Evolutionary conservation across 2,329 filamentous ascomycete genomes (phyloP).

Genomic region (Chaetomium globosum): DNA sequence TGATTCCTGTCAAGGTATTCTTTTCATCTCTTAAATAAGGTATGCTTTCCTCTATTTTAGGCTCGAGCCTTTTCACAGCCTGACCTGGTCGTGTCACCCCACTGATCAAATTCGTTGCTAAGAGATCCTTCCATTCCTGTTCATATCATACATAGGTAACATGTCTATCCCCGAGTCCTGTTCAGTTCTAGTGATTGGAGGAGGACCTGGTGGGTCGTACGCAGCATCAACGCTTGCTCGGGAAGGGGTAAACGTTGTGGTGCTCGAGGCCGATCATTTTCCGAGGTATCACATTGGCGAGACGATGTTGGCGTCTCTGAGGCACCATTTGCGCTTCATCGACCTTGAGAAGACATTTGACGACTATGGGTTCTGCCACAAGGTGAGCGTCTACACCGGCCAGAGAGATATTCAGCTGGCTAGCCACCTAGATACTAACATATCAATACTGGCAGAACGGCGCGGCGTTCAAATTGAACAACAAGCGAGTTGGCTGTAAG

Average conservation of each 20-base stretch:
- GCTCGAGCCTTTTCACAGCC: no score
- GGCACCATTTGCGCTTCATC: slow-evolving; percentile 50
- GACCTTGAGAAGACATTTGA: slow-evolving; percentile 48
- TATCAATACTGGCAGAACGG: slow-evolving; percentile 39
- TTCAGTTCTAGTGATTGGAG: slow-evolving; percentile 49
- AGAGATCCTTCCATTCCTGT: no score
- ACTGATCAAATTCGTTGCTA: no score
- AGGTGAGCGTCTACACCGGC: neutral
- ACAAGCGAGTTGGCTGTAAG: slow-evolving; percentile 25
- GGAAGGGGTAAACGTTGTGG: slow-evolving; percentile 49
- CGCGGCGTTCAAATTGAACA: slow-evolving; percentile 46
- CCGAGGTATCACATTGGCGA: slow-evolving; percentile 45
- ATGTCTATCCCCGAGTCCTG: slow-evolving; percentile 35
- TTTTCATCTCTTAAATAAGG: no score
- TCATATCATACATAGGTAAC: neutral
- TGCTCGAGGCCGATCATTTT: slow-evolving; percentile 48
- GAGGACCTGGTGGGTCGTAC: slow-evolving; percentile 52
- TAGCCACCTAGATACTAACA: neutral
- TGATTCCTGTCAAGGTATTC: no score
- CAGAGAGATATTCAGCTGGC: neutral
- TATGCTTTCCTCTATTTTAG: no score
- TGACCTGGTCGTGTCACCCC: no score
- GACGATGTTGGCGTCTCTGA: slow-evolving; percentile 45
- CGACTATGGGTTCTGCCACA: slow-evolving; percentile 46
- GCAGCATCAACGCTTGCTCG: slow-evolving; percentile 48